Base-by-base conservation (phyloP, 169 alveolate genomes). In the Plasmodium knowlesi region DNA sequence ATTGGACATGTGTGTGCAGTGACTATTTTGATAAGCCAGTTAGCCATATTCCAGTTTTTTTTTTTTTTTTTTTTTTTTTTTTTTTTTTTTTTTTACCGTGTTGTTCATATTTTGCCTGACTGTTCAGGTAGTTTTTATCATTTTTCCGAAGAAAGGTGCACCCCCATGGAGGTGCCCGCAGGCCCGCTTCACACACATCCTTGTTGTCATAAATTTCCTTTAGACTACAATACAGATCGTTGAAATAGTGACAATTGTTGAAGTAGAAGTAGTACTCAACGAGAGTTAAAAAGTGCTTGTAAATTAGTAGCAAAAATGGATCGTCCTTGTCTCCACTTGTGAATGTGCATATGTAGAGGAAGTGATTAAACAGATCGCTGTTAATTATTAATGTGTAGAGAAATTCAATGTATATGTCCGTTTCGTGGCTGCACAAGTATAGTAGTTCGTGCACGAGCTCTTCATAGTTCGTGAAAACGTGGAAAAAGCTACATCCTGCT, bases 361-460 rank as follows among this genome's bases (percentile, higher is more conserved):
- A 86, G 80, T 78, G 9, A 22, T 86, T 86, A 76, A 74, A 86
- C 9, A 86, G 82, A 1, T 86, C 43, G 28, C 86, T 86, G 43
- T 86, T 76, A 32, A 86, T 86, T 86, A 86, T 34, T 53, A 86
- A 46, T 41, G 81, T 37, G 70, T 86, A 86, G 3, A 86, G 41
- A 34, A 86, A 86, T 86, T 86, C 93, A 4, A 86, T 76, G 43
- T 86, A 86, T 76, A 70, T 76, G 46, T 86, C 83, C 12, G 85
- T 74, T 19, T 74, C 12, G 32, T 76, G 67, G 57, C 57, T 54
- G 67, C 85, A 86, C 81, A 86, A 10, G 71, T 86, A 6, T 8
- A 86, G 16, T 43, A 86, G 28, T 12, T 43, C 34, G 25, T 43
- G 19, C 14, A 86, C 80, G 14, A 86, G n/a, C n/a, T 76, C 67